These are phyloP conservation scores for Naumovozyma baii DNA, from an alignment of 805 yeast genomes.

Conservation along the genomic window DNA sequence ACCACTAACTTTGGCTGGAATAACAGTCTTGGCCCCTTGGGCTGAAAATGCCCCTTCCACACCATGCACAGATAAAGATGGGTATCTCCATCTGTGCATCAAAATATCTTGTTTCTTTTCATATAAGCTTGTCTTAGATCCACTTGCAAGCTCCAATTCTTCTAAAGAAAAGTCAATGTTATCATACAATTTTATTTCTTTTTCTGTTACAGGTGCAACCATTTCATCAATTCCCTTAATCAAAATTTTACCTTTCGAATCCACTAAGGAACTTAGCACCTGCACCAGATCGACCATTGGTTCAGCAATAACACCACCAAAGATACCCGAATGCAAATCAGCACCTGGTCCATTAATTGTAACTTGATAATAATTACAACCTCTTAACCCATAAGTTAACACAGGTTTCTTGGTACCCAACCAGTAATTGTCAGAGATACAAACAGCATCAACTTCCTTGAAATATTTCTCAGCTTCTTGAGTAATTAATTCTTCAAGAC, in stretches of 20 bases:
- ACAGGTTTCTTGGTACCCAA: constrained; percentile 95
- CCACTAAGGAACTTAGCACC: constrained; percentile 69
- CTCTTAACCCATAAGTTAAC: constrained; percentile 94
- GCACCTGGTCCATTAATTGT: constrained; percentile 85
- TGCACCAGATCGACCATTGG: constrained; percentile 90
- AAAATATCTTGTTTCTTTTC: constrained; percentile 72
- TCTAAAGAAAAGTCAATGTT: constrained; percentile 74
- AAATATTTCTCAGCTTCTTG: constrained; percentile 72
- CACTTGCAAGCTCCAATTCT: constrained; percentile 82
- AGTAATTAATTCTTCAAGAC: constrained; percentile 75
- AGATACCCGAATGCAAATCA: constrained; percentile 93
- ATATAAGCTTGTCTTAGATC: constrained; percentile 75
- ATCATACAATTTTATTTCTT: constrained; percentile 72
- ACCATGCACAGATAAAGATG: constrained; percentile 92
- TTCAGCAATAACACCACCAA: constrained; percentile 95
- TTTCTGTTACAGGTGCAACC: constrained; percentile 87
- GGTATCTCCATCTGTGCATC: constrained; percentile 98
- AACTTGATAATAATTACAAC: constrained; percentile 87
- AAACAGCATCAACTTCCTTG: constrained; percentile 84
- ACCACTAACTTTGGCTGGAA: constrained; percentile 89
- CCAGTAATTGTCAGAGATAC: constrained; percentile 98
- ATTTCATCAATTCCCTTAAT: constrained; percentile 86
- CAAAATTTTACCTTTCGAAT: constrained; percentile 68
- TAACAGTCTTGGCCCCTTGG: constrained; percentile 95
- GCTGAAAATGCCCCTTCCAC: constrained; percentile 95